Evolutionary conservation across 108 stramenopile genomes (phyloP).

Genomic region (Pseudonitzschia multiseries): DNA sequence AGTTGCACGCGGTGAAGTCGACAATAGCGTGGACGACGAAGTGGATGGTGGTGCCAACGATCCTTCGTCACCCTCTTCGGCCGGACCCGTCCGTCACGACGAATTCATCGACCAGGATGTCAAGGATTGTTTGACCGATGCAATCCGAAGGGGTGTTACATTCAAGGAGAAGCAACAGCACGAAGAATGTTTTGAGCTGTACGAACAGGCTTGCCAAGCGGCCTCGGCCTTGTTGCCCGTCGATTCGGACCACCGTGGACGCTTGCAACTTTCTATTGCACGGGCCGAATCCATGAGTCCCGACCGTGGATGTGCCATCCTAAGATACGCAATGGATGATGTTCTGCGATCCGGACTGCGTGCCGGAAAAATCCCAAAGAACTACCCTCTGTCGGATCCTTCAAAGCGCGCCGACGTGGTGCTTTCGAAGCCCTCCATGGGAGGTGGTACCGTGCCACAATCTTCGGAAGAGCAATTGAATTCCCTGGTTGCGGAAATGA

Average conservation of each 20-base stretch:
- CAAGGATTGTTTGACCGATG: slow-evolving; percentile 69
- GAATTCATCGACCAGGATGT: slow-evolving; percentile 89
- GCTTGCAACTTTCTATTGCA: slow-evolving; percentile 68
- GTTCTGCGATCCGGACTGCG: slow-evolving; percentile 69
- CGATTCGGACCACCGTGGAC: slow-evolving; percentile 89
- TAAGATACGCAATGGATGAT: slow-evolving; percentile 88
- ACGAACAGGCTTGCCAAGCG: slow-evolving; percentile 66
- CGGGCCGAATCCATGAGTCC: slow-evolving; percentile 76
- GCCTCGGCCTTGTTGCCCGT: slow-evolving; percentile 81
- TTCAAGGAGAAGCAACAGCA: slow-evolving; percentile 46
- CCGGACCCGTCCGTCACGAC: slow-evolving; percentile 56
- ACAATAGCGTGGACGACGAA: not conserved
- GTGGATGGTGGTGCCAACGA: slow-evolving; percentile 12
- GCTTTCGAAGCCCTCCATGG: slow-evolving; percentile 46
- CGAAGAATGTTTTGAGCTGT: slow-evolving; percentile 64
- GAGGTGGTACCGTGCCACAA: slow-evolving; percentile 59
- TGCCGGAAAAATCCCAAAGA: slow-evolving; percentile 35
- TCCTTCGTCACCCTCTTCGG: slow-evolving; percentile 11
- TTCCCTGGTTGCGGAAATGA: slow-evolving; percentile 83
- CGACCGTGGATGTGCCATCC: slow-evolving; percentile 79
- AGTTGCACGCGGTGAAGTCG: slow-evolving; percentile 21
- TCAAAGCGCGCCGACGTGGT: slow-evolving; percentile 77
- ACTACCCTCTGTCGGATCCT: slow-evolving; percentile 41
- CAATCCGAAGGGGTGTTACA: slow-evolving; percentile 55
- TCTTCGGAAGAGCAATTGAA: slow-evolving; percentile 72